Evolutionary conservation across 768 basidiomycete species (phyloP).

Genomic region (Lentinula raphanica): DNA sequence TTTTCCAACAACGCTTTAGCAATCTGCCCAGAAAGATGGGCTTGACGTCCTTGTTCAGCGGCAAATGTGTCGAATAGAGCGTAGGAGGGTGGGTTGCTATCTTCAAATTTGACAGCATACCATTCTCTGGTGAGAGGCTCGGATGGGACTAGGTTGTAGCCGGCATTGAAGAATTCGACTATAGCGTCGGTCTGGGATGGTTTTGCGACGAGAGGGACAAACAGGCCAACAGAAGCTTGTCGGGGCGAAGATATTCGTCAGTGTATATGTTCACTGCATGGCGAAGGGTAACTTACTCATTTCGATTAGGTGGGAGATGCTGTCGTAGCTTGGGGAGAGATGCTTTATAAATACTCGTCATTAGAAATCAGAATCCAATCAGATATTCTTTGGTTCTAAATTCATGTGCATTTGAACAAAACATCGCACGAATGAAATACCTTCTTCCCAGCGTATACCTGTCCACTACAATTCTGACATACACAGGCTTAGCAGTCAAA

Average conservation of each 20-base stretch:
- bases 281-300: neutral
- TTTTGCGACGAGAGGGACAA: slow-evolving; percentile 26
- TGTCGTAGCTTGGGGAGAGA: too few relatives aligned
- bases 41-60: slow-evolving; percentile 24
- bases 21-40: slow-evolving; percentile 30
- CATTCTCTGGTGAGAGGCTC: slow-evolving; percentile 35
- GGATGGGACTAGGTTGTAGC: slow-evolving; percentile 21
- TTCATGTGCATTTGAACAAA: too few relatives aligned
- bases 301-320: neutral
- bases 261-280: neutral
- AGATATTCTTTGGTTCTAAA: too few relatives aligned
- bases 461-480: neutral
- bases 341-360: too few relatives aligned
- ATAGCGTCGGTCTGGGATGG: slow-evolving; percentile 18
- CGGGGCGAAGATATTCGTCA: neutral
- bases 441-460: too few relatives aligned
- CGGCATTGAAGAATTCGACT: slow-evolving; percentile 24
- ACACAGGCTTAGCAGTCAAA: neutral
- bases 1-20: slow-evolving; percentile 30
- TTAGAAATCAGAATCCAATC: too few relatives aligned
- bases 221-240: slow-evolving; percentile 10
- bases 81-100: slow-evolving; percentile 19
- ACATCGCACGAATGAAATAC: too few relatives aligned
- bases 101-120: slow-evolving; percentile 29
- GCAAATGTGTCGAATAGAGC: slow-evolving; percentile 38